Conservation (phyloP, 768 basidiomycete species). For the Pulveroboletus ravenelii region DNA sequence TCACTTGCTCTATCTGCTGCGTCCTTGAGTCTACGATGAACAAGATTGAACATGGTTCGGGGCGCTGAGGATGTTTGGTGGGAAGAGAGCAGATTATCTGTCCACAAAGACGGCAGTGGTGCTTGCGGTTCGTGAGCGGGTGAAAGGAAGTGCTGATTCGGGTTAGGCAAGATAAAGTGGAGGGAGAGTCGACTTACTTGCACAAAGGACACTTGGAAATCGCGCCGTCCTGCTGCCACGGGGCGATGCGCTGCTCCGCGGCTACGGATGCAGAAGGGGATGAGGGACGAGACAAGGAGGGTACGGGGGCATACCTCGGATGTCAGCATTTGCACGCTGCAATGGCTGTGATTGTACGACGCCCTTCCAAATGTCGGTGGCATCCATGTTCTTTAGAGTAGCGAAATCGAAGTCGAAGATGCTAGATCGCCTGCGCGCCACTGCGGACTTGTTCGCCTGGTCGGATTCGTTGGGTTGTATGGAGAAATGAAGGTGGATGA, state of each 20-base stretch:
- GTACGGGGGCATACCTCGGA: constrained; percentile 50
- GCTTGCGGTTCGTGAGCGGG: constrained; percentile 87
- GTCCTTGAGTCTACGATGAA: constrained; percentile 83
- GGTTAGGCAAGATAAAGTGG: constrained; percentile 4
- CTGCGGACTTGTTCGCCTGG: constrained; percentile 1
- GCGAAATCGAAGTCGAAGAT: constrained; percentile 69
- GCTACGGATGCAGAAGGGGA: constrained; percentile 36
- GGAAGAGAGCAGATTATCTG: constrained; percentile 88
- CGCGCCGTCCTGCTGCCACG: constrained; percentile 83
- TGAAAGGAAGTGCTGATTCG: constrained; percentile 67
- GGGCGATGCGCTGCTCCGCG: constrained; percentile 88
- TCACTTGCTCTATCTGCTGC: constrained; percentile 77
- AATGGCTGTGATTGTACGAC: constrained; percentile 43
- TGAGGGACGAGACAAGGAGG: constrained; percentile 2
- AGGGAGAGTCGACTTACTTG: constrained; percentile 43
- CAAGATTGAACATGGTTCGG: constrained; percentile 67
- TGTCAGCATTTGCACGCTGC: constrained; percentile 51
- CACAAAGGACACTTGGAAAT: constrained; percentile 85
- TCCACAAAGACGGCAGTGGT: constrained; percentile 94
- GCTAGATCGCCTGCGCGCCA: constrained; percentile 49
- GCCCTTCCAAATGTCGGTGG: constrained; percentile 67
- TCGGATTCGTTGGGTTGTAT: constrained; percentile 15
- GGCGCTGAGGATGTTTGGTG: constrained; percentile 64
- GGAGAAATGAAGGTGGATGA: constrained; percentile 70
- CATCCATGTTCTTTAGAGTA: constrained; percentile 54